A percentile compares a stretch with the other conserved stretches of the same genome.
Conservation (phyloP, 768 basidiomycete species). For the Gymnopilus junonius region DNA sequence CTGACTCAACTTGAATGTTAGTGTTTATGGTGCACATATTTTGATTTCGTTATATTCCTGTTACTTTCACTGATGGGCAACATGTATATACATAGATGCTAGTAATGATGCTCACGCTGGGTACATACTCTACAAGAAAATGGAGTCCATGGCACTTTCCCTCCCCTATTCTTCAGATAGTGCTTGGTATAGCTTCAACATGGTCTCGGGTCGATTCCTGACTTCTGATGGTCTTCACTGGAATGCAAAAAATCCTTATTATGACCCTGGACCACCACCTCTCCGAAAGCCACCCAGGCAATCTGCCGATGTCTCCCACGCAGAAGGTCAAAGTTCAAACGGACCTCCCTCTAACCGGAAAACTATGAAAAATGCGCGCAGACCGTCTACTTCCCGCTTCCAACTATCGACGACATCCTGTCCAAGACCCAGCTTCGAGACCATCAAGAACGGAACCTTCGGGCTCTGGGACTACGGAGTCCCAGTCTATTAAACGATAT, state of each 20-base stretch:
- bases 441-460: background rate
- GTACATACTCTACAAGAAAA: constrained; percentile 51
- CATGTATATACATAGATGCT: constrained; percentile 52
- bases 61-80: background rate
- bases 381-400: background rate
- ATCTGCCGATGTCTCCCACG: constrained; percentile 3
- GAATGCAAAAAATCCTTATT: constrained; percentile 64
- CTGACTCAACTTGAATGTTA: constrained; percentile 61
- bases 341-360: background rate
- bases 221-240: constrained; percentile 52
- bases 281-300: constrained; percentile 40
- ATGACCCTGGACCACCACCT: constrained; percentile 74
- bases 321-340: background rate
- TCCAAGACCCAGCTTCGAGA: background rate
- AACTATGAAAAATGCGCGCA: background rate
- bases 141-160: constrained; percentile 45
- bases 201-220: constrained; percentile 48
- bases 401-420: background rate
- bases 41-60: background rate
- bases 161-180: constrained; percentile 38
- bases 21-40: constrained; percentile 25
- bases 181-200: constrained; percentile 62
- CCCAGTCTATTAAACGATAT: background rate
- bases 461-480: background rate
- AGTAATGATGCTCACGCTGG: constrained; percentile 75